Evolutionary conservation across 139 green algal genomes (phyloP).

Genomic region (Ettlia oleoabundans): DNA sequence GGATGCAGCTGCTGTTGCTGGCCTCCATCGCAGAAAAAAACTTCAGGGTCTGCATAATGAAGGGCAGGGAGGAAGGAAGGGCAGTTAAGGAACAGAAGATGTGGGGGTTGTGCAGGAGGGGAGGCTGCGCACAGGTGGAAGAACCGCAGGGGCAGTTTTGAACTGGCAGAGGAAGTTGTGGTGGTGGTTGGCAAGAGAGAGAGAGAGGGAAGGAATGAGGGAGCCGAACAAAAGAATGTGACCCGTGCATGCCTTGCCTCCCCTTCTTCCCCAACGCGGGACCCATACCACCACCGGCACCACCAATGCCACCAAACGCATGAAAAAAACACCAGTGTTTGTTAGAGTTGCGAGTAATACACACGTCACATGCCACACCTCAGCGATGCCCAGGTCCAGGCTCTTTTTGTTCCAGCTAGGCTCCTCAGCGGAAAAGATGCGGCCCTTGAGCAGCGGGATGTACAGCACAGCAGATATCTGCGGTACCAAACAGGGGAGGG

Average conservation of each 20-base stretch:
- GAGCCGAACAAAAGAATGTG: too few relatives aligned
- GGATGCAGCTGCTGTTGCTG: slow-evolving; percentile 30
- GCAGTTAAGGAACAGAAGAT: too few relatives aligned
- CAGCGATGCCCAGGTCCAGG: slow-evolving; percentile 34
- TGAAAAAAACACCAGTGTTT: too few relatives aligned
- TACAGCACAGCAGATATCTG: slow-evolving; percentile 46
- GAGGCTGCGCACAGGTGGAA: too few relatives aligned
- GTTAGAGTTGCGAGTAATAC: too few relatives aligned
- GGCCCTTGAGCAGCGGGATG: slow-evolving; percentile 43
- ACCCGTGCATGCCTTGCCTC: too few relatives aligned
- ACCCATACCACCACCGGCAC: too few relatives aligned
- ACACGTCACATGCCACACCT: too few relatives aligned
- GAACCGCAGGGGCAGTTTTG: neutral
- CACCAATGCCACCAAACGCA: too few relatives aligned
- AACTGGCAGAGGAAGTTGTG: neutral
- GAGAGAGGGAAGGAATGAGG: neutral
- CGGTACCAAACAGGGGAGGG: neutral
- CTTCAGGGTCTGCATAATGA: neutral
- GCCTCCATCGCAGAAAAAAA: slow-evolving; percentile 10
- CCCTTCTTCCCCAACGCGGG: too few relatives aligned
- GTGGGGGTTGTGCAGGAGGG: too few relatives aligned
- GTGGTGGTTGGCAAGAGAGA: neutral
- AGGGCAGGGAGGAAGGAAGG: neutral
- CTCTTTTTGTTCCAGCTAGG: slow-evolving; percentile 31
- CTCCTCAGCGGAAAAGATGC: slow-evolving; percentile 42